Evolutionary conservation across 2,329 filamentous ascomycete species (phyloP).

Genomic region (Epichloe typhina): DNA sequence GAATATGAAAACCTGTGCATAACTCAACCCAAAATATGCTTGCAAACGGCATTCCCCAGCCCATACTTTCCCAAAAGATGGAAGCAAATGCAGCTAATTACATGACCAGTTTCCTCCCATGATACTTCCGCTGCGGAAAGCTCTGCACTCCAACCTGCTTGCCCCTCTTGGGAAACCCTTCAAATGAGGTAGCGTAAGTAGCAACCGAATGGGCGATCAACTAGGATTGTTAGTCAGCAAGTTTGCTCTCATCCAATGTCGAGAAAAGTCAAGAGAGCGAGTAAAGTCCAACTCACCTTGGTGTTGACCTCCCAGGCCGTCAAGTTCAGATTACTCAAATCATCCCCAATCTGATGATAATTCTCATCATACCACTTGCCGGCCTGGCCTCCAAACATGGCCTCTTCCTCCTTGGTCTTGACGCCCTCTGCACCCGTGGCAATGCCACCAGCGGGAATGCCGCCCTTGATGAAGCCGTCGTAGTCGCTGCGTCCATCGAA

Average conservation of each 20-base stretch:
- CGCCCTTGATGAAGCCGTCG: conserved; percentile 58
- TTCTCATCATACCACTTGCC: conserved; percentile 46
- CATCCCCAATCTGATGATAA: conserved; percentile 51
- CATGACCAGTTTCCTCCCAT: conserved; percentile 33
- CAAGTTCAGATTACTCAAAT: conserved; percentile 42
- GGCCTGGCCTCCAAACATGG: conserved; percentile 57
- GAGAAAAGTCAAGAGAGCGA: conserved; percentile 7
- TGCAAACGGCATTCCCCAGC: no score
- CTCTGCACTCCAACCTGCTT: conserved; percentile 14
- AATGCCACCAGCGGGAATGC: conserved; percentile 63
- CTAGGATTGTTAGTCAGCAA: conserved; percentile 16
- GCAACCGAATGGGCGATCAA: conserved; percentile 62
- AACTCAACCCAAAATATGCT: no score
- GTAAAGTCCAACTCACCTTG: conserved; percentile 28
- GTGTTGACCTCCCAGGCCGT: conserved; percentile 50
- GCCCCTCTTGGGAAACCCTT: conserved; percentile 47
- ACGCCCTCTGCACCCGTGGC: conserved; percentile 66
- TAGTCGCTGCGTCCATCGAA: conserved; percentile 77
- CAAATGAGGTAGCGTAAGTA: conserved; percentile 51
- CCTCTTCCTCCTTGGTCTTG: conserved; percentile 55
- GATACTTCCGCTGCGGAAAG: conserved; percentile 30
- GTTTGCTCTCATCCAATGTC: background rate
- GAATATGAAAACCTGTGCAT: no score
- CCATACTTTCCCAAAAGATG: no score
- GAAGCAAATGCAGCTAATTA: conserved; percentile 15